A percentile compares a stretch with the other conserved stretches of the same genome.
These are phyloP conservation scores for Venturia asperata DNA, from an alignment of 2,329 filamentous ascomycete genomes.

Conservation along the genomic window DNA sequence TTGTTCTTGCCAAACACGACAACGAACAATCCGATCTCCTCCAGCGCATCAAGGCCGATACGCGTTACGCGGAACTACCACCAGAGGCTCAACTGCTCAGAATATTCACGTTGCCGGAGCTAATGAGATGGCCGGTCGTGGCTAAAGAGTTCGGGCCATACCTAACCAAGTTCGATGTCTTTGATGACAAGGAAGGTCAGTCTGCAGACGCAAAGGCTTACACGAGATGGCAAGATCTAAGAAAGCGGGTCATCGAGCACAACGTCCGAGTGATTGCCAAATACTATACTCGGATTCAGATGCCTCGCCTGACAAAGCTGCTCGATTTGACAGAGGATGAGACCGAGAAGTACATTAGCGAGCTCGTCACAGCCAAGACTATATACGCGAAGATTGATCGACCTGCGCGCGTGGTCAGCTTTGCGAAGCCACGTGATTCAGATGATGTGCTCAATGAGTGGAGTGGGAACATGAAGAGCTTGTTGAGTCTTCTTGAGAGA, in stretches of 20 bases:
- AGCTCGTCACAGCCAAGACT: slow-evolving; percentile 94
- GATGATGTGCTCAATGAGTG: slow-evolving; percentile 97
- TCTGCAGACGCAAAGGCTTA: slow-evolving; percentile 66
- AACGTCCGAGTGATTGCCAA: slow-evolving; percentile 96
- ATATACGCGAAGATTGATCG: slow-evolving; percentile 97
- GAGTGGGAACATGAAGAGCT: slow-evolving; percentile 95
- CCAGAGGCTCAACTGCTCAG: slow-evolving; percentile 81
- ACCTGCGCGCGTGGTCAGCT: slow-evolving; percentile 84
- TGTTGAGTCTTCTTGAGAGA: slow-evolving; percentile 75
- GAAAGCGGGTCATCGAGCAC: slow-evolving; percentile 98
- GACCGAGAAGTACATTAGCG: slow-evolving; percentile 98
- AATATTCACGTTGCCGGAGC: slow-evolving; percentile 87
- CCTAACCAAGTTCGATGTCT: slow-evolving; percentile 83
- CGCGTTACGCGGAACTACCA: slow-evolving; percentile 69
- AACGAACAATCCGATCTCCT: slow-evolving; percentile 98
- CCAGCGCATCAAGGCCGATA: slow-evolving; percentile 82
- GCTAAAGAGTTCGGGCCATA: slow-evolving; percentile 82
- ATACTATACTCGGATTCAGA: slow-evolving; percentile 96
- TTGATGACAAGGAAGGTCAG: slow-evolving; percentile 50
- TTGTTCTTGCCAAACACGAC: slow-evolving; percentile 92
- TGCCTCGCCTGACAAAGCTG: slow-evolving; percentile 80
- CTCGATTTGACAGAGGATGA: slow-evolving; percentile 90
- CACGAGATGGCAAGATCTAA: slow-evolving; percentile 85
- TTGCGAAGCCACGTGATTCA: slow-evolving; percentile 88
- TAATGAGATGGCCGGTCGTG: slow-evolving; percentile 98